Conservation (phyloP, 495 filamentous ascomycete species). For the Entonaema liquescens region DNA sequence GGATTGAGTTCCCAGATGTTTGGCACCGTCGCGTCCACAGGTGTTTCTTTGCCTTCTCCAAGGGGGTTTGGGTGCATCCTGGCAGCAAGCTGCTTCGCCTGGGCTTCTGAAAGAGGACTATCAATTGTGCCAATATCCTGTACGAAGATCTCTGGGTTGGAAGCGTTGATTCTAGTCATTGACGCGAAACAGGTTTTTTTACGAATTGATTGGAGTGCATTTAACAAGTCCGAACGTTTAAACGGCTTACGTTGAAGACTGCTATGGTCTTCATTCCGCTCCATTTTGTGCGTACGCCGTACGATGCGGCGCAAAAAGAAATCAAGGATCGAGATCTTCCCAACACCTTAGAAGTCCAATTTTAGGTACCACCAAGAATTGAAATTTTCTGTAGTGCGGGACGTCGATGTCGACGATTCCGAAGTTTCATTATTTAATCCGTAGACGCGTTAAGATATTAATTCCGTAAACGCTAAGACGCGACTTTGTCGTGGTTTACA, state of each 20-base stretch:
- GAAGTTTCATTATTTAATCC: neutral
- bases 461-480: neutral
- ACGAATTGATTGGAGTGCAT: slow-evolving; percentile 10
- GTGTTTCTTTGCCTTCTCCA: slow-evolving; percentile 54
- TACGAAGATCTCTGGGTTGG: slow-evolving; percentile 53
- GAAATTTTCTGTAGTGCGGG: neutral
- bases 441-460: neutral
- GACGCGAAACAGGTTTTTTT: neutral
- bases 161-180: neutral
- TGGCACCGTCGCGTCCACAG: slow-evolving; percentile 50
- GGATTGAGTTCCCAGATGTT: slow-evolving; percentile 12
- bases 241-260: neutral
- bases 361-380: neutral
- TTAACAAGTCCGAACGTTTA: neutral
- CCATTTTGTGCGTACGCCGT: neutral
- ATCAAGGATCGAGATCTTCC: no score
- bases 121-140: slow-evolving; percentile 50
- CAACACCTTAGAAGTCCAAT: no score
- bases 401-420: neutral
- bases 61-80: slow-evolving; percentile 56
- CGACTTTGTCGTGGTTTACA: neutral
- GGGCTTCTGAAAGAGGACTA: slow-evolving; percentile 53
- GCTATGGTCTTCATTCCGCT: neutral
- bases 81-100: slow-evolving; percentile 53
- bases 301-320: neutral